Evolutionary conservation across 78 protist species (phyloP).

Genomic region (Speleostelium caveatum): DNA sequence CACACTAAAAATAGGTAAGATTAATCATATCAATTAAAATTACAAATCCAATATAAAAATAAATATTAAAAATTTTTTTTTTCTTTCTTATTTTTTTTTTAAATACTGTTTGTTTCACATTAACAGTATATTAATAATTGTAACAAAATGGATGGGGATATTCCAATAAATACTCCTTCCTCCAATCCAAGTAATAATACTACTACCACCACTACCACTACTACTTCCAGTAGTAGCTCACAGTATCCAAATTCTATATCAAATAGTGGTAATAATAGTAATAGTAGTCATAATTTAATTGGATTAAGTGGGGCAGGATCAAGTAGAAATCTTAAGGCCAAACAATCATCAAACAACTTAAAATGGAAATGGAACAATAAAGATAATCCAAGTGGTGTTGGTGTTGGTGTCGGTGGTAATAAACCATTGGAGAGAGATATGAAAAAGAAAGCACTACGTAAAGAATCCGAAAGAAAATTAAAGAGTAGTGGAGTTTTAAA

Average conservation of each 20-base stretch:
- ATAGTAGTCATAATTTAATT: constrained; percentile 1
- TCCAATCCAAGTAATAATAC: background rate
- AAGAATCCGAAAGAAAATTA: constrained; percentile 53
- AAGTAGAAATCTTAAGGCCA: constrained; percentile 12
- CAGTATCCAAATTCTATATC: no score
- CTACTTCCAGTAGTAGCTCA: background rate
- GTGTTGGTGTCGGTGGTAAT: background rate
- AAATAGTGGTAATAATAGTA: background rate
- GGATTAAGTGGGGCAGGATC: constrained; percentile 4
- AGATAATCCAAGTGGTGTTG: background rate
- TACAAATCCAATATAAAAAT: no score
- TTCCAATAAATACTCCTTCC: constrained; percentile 55
- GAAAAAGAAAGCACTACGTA: constrained; percentile 39
- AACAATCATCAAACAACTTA: constrained; percentile 39
- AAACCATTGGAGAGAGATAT: background rate
- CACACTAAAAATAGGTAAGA: no score
- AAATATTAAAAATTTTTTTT: no score
- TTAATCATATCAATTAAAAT: no score
- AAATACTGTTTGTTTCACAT: no score
- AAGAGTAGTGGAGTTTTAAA: constrained; percentile 34
- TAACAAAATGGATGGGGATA: constrained; percentile 22
- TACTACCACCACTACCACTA: background rate
- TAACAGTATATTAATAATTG: no score
- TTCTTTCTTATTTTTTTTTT: no score
- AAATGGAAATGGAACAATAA: constrained; percentile 37